Evolutionary conservation across 2,329 filamentous ascomycete species (phyloP), one percentile per base, ranked within the genome.

Genomic region (Cylindrodendrum hubeiense): DNA sequence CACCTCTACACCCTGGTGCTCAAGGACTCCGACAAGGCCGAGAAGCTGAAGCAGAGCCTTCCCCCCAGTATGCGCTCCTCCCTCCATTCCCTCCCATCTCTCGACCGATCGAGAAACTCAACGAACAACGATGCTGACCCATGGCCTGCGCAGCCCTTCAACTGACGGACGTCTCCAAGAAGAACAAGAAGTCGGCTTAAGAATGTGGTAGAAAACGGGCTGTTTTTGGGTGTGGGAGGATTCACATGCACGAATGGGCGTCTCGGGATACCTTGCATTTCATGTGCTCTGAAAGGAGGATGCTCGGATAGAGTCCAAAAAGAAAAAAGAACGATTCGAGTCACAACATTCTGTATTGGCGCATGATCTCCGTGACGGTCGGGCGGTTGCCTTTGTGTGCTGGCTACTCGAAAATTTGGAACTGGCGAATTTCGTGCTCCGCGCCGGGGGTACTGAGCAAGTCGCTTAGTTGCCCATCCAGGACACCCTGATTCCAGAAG

Each of bases 21-120:
- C 80, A 98, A 97, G 91, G 96, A 99, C 87, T 90, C 90, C 81
- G 96, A 98, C 83, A 98, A 98, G 93, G 97, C 95, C 85, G 96
- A 98, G 89, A 99, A 99, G 93, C 91, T 99, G 77, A 98, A 98
- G 94, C 95, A 98, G 90, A 94, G 91, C 83, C 89, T 99, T 74
- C 97, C 96, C 80, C 97, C 96, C 79, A 93, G 96, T 99, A 95
- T 79, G 94, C 86, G 67, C 49, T 47, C 56, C 59, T 47, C 33
- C 33, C 41, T 39, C 39, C 37, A n/a, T n/a, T n/a, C 33, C 46
- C 52, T 34, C 34, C 39, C 34, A 24, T 46, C 50, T 33, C 39
- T 56, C 63, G 55, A 55, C 50, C 41, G 58, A 28, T 39, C 12
- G 33, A 33, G 53, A 33, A n/a, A 41, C 8, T 0, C 26, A 28